Base-by-base conservation (phyloP, 768 basidiomycete genomes). In the Xerocomellus intermedius region DNA sequence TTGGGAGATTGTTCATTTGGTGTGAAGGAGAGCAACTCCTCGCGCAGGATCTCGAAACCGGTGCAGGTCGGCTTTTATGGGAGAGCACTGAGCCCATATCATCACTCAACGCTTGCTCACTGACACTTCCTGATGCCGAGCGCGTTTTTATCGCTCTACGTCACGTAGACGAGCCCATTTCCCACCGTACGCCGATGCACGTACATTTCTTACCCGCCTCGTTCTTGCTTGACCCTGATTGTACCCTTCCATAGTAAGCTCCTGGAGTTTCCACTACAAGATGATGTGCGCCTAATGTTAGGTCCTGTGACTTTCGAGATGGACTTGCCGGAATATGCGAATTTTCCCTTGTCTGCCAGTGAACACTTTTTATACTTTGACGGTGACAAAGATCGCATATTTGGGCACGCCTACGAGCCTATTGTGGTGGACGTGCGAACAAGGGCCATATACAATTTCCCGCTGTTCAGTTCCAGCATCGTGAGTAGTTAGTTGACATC, bases 1-100 rank as follows among this genome's bases (percentile, higher is more conserved):
- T 61, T 13, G 65, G 64, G 37, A 61, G 65, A 36, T 33, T 58
- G 55, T 59, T 65, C 28, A 58, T 65, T 24, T 67, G 58, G 64
- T 58, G 48, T 26, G 65, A 65, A 49, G 52, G 39, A 8, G 54
- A 54, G 12, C 65, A 64, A 28, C 49, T 66, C 38, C 42, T 67
- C 19, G 55, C 56, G 12, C 56, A 61, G 48, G 56, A 67, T 37
- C 32, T 65, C 39, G 64, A 65, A 36, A 65, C 64, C 0, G 64
- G 64, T 2, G 8, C 24, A 14, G 64, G 64, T 55, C 58, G 54
- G n/a, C 50, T 65, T 21, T 22, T 66, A 19, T 65, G 64, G 55
- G 36, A 55, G 36, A 26, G 54, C 26, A 17, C 35, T 1, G 33
- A 52, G 14, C 52, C 54, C 1, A 64, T 64, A 58, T 65, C 63